Evolutionary conservation across 768 basidiomycete species (phyloP), one percentile per base, ranked within the genome.

Genomic region (Russula abietina): DNA sequence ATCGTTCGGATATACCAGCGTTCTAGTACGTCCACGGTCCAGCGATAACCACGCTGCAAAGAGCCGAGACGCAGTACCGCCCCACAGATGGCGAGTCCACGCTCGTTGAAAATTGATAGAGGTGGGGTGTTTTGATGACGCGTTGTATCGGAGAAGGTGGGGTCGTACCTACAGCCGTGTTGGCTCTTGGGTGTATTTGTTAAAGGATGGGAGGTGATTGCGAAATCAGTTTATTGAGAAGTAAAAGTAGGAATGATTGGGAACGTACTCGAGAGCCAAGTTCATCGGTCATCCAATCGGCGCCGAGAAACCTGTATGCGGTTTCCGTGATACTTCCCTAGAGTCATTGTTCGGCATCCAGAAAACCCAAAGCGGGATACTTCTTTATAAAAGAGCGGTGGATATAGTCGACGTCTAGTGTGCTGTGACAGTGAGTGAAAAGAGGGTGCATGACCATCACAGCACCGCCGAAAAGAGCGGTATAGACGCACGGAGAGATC

Each of bases 381-480:
- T n/a, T n/a, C n/a, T n/a, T n/a, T n/a, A n/a, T n/a, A n/a, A n/a
- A n/a, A n/a, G n/a, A n/a, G n/a, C n/a, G n/a, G n/a, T n/a, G n/a
- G n/a, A n/a, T n/a, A n/a, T n/a, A n/a, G n/a, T n/a, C n/a, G n/a
- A n/a, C n/a, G n/a, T n/a, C 87, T 36, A 85, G 77, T 0, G 88
- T 89, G 19, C 77, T 79, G 52, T 84, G 77, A 17, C 73, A 66
- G 76, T 75, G 30, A 73, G 76, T 59, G 76, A 75, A 59, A 59
- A 69, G 56, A 70, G 77, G 77, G 51, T 89, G 86, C 1, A 89
- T 77, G 26, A 89, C 79, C 85, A 89, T 88, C 59, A 85, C 85
- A 0, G 85, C 87, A 0, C 88, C 88, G 26, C n/a, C 77, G 75
- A 68, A 88, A 88, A 7, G 71, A 72, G 1, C 69, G 65, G 14